Evolutionary conservation across 192 early-diverging fungal species (phyloP), one percentile per base, ranked within the genome.

Genomic region (Entrophospora sp.): DNA sequence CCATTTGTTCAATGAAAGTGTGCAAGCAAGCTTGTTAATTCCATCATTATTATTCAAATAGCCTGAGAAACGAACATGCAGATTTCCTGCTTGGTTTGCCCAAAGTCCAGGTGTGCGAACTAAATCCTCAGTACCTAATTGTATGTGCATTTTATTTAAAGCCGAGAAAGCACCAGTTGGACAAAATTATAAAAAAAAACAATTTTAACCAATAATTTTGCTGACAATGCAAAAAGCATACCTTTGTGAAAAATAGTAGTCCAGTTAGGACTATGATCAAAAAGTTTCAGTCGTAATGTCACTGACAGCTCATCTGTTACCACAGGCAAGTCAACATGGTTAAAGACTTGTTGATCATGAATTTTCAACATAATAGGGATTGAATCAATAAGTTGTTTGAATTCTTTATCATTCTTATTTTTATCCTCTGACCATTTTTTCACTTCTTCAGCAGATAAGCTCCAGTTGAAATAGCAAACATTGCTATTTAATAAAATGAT

Each of bases 401-500:
- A n/a, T n/a, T n/a, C n/a, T n/a, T n/a, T n/a, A n/a, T n/a, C n/a
- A n/a, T n/a, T n/a, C n/a, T n/a, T n/a, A n/a, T n/a, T n/a, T n/a
- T n/a, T n/a, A n/a, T n/a, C n/a, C n/a, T n/a, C n/a, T n/a, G n/a
- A n/a, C n/a, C n/a, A n/a, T 49, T 37, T 6, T 36, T 35, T 51
- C 44, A 64, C 61, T 36, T 64, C 61, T 35, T 49, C 45, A 3
- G 32, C 44, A 25, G 30, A 64, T 36, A 64, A 64, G 0, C 61
- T 43, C 61, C 61, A 64, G 35, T 64, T 64, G 32, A 49, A 64
- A 49, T 64, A 64, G 14, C 43, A 45, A 64, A 64, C 16, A 64
- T 64, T 64, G 8, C 61, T 64, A 49, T 32, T 45, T 8, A 5
- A 27, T 49, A 49, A 64, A 64, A 49, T 5, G 46, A 12, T 24